Evolutionary conservation across 495 filamentous ascomycete species (phyloP), one percentile per base, ranked within the genome.

Genomic region (Daldinia concentrica): DNA sequence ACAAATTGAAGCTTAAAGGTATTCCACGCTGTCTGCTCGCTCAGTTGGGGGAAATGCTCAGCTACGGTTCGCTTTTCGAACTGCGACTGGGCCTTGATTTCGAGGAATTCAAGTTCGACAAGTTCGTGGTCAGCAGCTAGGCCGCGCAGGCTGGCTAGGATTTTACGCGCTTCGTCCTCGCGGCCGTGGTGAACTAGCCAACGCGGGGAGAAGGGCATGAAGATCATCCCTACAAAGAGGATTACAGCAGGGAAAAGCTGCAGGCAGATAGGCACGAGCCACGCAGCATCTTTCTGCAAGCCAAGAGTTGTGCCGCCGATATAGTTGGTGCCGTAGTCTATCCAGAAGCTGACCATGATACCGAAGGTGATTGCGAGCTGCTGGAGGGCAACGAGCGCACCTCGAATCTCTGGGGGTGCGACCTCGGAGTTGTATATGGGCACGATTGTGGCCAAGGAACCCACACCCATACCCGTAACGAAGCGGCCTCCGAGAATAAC

Each of bases 331-430:
- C 87, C 87, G 70, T 92, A 93, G 78, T 93, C 88, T 71, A 93
- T 92, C 92, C 93, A 96, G 82, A 93, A 95, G 68, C 86, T 88
- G 68, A 94, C 79, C 83, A 95, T 87, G 78, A 97, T 95, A 27
- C 93, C 93, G 58, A 93, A 88, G 34, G 89, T 92, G 69, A 95
- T 92, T 19, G 92, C 92, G 69, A 94, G 82, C 80, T 95, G 92
- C 77, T 96, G 91, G 0, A 92, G 81, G 6, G 90, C 91, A 7
- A 94, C 91, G 2, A 96, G 82, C 6, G 90, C 89, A 45, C 92
- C 93, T 24, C 84, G 82, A 22, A 88, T 84, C 65, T 87, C 85
- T 4, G 84, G 85, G 24, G 85, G 86, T 2, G 88, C 87, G 11
- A 92, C 86, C 72, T 93, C 86, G 71, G 86, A 86, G 76, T 93